These are phyloP conservation scores for Pseudogymnoascus sp. DNA, from an alignment of 2,329 filamentous ascomycete species.

Conservation along the genomic window DNA sequence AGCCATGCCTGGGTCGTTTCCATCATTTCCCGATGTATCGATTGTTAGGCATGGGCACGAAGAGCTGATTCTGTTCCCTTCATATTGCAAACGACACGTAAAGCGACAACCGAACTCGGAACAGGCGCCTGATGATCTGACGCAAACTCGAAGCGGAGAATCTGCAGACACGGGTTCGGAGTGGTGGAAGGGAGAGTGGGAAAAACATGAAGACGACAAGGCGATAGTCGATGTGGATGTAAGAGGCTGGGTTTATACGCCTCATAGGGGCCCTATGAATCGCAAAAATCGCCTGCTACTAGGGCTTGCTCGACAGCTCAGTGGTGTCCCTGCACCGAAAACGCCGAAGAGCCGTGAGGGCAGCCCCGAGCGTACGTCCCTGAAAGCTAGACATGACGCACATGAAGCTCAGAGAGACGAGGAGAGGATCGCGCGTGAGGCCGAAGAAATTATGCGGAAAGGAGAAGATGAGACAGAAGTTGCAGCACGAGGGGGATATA, in stretches of 20 bases:
- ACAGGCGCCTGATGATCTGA: slow-evolving; percentile 26
- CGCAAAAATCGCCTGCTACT: slow-evolving; percentile 81
- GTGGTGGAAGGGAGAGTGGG: slow-evolving; percentile 73
- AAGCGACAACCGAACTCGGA: slow-evolving; percentile 25
- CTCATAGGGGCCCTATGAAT: slow-evolving; percentile 75
- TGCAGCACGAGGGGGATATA: slow-evolving; percentile 66
- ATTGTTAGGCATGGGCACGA: slow-evolving; percentile 74
- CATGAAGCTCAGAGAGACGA: slow-evolving; percentile 46
- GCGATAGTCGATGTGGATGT: slow-evolving; percentile 92
- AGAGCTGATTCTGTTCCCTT: slow-evolving; percentile 92
- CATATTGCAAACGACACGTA: slow-evolving; percentile 61
- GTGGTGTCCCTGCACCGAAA: slow-evolving; percentile 69
- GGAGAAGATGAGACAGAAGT: slow-evolving; percentile 65
- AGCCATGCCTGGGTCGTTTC: slow-evolving; percentile 68
- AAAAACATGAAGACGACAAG: slow-evolving; percentile 70
- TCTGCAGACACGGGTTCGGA: slow-evolving; percentile 53
- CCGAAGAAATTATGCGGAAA: slow-evolving; percentile 64
- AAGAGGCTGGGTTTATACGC: slow-evolving; percentile 88
- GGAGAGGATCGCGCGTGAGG: slow-evolving; percentile 65
- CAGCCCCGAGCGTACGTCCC: slow-evolving; percentile 24
- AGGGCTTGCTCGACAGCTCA: slow-evolving; percentile 77
- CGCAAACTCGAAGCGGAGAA: slow-evolving; percentile 27
- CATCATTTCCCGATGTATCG: slow-evolving; percentile 77
- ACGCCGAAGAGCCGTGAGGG: slow-evolving; percentile 22
- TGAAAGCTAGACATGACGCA: slow-evolving; percentile 31